Evolutionary conservation across 768 basidiomycete species (phyloP).

Genomic region (Cytidiella melzeri): DNA sequence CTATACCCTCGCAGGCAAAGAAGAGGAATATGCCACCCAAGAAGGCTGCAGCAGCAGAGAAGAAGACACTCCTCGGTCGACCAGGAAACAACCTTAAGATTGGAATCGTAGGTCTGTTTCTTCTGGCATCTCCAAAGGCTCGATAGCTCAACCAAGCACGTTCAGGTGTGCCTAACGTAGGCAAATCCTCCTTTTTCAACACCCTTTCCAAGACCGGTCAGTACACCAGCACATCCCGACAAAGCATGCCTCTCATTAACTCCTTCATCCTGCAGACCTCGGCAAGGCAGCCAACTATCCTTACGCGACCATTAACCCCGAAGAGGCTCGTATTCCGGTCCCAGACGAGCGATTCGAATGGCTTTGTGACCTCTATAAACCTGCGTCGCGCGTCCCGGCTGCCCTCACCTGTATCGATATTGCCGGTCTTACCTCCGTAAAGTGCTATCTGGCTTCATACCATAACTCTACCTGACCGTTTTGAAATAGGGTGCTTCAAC

Average conservation of each 20-base stretch:
- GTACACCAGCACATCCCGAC: not conserved
- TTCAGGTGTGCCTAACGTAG: constrained; percentile 91
- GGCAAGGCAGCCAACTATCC: constrained; percentile 98
- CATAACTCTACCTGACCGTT: constrained; percentile 7
- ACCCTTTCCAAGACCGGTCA: constrained; percentile 84
- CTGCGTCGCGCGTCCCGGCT: constrained; percentile 80
- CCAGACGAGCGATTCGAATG: constrained; percentile 93
- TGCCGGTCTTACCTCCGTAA: constrained; percentile 89
- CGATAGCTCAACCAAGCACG: constrained; percentile 5
- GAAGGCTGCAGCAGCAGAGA: constrained; percentile 71
- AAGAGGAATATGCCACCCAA: constrained; percentile 89
- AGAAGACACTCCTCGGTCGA: constrained; percentile 82
- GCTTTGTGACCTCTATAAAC: constrained; percentile 90
- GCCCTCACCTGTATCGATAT: constrained; percentile 98
- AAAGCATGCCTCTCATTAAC: constrained; percentile 2
- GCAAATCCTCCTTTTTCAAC: constrained; percentile 99
- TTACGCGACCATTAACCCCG: constrained; percentile 90
- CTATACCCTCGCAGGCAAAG: constrained; percentile 13
- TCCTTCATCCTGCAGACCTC: constrained; percentile 46
- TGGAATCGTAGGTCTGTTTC: constrained; percentile 90
- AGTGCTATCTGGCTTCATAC: constrained; percentile 20
- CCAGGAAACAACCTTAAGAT: constrained; percentile 98
- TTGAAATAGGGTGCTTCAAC: constrained; percentile 80
- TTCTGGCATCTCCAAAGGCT: constrained; percentile 9
- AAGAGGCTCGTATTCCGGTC: constrained; percentile 93